Evolutionary conservation across 768 basidiomycete genomes (phyloP), one percentile per base, ranked within the genome.

Genomic region (Boletus huronensis): DNA sequence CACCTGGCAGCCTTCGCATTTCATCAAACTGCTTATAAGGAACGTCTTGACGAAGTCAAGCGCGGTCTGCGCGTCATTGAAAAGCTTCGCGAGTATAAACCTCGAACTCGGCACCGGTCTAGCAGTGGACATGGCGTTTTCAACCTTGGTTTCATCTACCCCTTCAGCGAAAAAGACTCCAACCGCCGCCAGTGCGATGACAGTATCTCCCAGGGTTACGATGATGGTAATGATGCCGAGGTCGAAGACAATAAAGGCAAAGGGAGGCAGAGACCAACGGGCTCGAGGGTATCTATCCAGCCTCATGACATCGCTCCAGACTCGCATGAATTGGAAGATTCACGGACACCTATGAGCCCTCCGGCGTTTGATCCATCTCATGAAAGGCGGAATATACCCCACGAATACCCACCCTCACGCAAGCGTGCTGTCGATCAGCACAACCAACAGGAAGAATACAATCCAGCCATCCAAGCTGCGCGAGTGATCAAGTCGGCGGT

Each of bases 1-100:
- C 32, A 17, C 56, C 53, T 19, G 39, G 21, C 43, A 79, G 88
- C 89, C 0, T 87, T 88, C 61, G 77, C 79, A 19, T 92, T 92
- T 70, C 88, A 91, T 66, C 81, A 77, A n/a, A 84, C 81, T 3
- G 90, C 90, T 10, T 92, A 83, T 66, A 78, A 77, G 60, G 89
- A 91, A 32, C 87, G 89, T 46, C 72, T 90, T 5, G 77, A 81
- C 10, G 71, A 74, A n/a, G 78, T 90, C 6, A 70, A 74, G 52
- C 69, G 75, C 38, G 74, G 83, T 1, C 75, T 90, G 4, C 66
- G 65, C 3, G 82, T 82, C 39, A 79, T 91, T 50, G 89, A 91
- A 67, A 77, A 77, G 57, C 78, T 91, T 17, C 82, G 87, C 29
- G 70, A 79, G 46, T 87, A 87, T 65, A 80, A 79, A 17, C 88